A percentile compares a stretch with the other conserved stretches of the same genome.
These are phyloP conservation scores for Pichia norvegensis DNA, from an alignment of 1,139 yeast species.

Conservation along the genomic window DNA sequence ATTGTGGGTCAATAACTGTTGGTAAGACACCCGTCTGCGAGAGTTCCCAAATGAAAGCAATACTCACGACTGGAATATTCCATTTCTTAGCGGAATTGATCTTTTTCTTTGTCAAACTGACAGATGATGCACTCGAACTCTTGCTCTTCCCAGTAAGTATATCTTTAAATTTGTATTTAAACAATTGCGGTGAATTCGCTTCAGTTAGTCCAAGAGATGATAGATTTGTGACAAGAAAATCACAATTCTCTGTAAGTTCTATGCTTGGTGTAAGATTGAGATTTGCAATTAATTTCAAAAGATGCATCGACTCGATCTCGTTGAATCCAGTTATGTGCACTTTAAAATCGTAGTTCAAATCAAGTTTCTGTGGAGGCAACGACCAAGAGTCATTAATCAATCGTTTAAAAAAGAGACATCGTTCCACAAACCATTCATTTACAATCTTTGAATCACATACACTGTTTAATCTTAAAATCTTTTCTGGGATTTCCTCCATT, in stretches of 20 bases:
- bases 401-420: slow-evolving; percentile 57
- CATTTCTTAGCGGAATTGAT: slow-evolving; percentile 50
- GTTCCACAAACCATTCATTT: slow-evolving; percentile 84
- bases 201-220: slow-evolving; percentile 39
- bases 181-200: slow-evolving; percentile 36
- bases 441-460: slow-evolving; percentile 29
- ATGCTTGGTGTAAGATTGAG: slow-evolving; percentile 46
- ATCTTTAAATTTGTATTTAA: slow-evolving; percentile 31
- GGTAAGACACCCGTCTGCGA: slow-evolving; percentile 25
- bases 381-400: slow-evolving; percentile 67
- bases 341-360: slow-evolving; percentile 31
- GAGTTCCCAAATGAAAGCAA: slow-evolving; percentile 44
- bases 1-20: slow-evolving; percentile 32
- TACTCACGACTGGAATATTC: slow-evolving; percentile 49
- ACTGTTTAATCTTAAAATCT: slow-evolving; percentile 9
- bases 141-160: slow-evolving; percentile 13
- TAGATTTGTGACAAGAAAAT: slow-evolving; percentile 56
- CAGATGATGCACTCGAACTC: slow-evolving; percentile 16
- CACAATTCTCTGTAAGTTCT: slow-evolving; percentile 48
- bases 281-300: slow-evolving; percentile 52
- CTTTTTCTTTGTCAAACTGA: slow-evolving; percentile 40
- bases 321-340: slow-evolving; percentile 73
- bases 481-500: slow-evolving; percentile 13
- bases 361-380: slow-evolving; percentile 40
- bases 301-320: slow-evolving; percentile 74